Base-by-base conservation (phyloP, 148 eudicot species). In the Persicaria tinctoria region DNA sequence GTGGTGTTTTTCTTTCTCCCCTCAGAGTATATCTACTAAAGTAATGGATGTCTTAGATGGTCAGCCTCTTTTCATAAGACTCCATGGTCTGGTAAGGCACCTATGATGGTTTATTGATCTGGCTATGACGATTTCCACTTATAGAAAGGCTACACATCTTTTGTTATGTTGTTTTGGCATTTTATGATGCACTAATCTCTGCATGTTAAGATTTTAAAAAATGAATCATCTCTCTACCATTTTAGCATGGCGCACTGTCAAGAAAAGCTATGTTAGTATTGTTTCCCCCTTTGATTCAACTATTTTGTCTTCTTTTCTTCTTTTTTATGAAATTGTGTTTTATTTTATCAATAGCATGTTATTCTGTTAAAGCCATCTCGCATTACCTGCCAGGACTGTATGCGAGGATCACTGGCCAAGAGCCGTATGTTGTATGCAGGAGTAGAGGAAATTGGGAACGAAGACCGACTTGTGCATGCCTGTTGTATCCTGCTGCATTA, bases 381-480 rank as follows among this genome's bases (percentile, higher is more conserved):
- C 75, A 47, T 70, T 7, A 57, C 41, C 20, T 80, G 82, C 76
- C 87, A 93, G 98, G 88, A 82, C 6, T 83, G 88, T 81, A 84
- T 93, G 89, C 88, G 72, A 84, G 97, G 97, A 78, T 87, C 98
- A 59, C 72, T 73, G 46, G 77, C 82, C 63, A 88, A 83, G 75
- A 97, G 95, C 50, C 86, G 82, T 73, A 95, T 93, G 74, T 80
- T 93, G 63, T 90, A 89, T 84, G 90, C 98, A 97, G 53, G 76
- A 20, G 23, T 93, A 51, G 91, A 91, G 84, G 98, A 87, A 87
- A 82, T 88, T 50, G 97, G 97, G 47, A 80, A 81, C 18, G 88
- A 86, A 79, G 95, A 80, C 60, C 77, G 97, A 77, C 97, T 93
- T 63, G 27, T 77, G 14, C 92, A 76, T 76, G 98, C 93, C 46